Percentiles rank a stretch among this genome's conserved stretches.
These are phyloP conservation scores for Fusarium devonianum DNA, from an alignment of 2,329 filamentous ascomycete species.

Conservation along the genomic window DNA sequence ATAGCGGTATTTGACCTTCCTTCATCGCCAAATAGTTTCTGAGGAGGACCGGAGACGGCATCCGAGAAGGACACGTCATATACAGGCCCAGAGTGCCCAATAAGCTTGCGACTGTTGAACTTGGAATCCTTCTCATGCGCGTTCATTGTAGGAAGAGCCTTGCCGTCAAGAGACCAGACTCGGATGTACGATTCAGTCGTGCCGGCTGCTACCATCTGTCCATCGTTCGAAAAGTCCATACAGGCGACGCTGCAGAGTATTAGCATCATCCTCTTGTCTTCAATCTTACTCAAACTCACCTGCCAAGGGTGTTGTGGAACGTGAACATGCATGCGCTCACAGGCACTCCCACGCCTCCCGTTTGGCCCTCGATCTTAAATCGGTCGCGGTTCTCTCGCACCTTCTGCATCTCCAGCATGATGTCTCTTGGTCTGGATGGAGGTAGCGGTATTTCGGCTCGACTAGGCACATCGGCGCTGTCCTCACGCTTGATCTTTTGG, in stretches of 20 bases:
- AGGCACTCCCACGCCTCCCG: conserved; percentile 81
- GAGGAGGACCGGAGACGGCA: conserved; percentile 63
- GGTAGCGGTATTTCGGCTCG: conserved; percentile 85
- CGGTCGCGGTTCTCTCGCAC: conserved; percentile 92
- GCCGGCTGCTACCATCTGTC: conserved; percentile 84
- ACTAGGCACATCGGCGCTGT: conserved; percentile 81
- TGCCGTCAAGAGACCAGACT: conserved; percentile 90
- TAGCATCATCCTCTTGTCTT: conserved; percentile 11
- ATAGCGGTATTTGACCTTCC: conserved; percentile 51
- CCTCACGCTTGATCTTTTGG: conserved; percentile 85
- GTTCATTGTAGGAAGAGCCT: conserved; percentile 74
- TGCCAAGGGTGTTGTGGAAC: conserved; percentile 94
- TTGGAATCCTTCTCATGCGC: conserved; percentile 64
- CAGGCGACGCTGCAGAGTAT: conserved; percentile 73
- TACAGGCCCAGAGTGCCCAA: conserved; percentile 89
- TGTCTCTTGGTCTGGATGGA: conserved; percentile 85
- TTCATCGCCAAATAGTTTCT: conserved; percentile 59
- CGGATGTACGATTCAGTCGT: conserved; percentile 96
- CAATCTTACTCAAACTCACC: conserved; percentile 58
- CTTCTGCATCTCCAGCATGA: conserved; percentile 92
- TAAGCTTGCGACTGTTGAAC: conserved; percentile 72
- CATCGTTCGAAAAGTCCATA: conserved; percentile 93
- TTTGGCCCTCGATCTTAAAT: conserved; percentile 85
- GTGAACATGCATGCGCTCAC: conserved; percentile 97
- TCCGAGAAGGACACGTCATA: conserved; percentile 89